Evolutionary conservation across 108 stramenopile species (phyloP).

Genomic region (Cyclotella distinguenda): DNA sequence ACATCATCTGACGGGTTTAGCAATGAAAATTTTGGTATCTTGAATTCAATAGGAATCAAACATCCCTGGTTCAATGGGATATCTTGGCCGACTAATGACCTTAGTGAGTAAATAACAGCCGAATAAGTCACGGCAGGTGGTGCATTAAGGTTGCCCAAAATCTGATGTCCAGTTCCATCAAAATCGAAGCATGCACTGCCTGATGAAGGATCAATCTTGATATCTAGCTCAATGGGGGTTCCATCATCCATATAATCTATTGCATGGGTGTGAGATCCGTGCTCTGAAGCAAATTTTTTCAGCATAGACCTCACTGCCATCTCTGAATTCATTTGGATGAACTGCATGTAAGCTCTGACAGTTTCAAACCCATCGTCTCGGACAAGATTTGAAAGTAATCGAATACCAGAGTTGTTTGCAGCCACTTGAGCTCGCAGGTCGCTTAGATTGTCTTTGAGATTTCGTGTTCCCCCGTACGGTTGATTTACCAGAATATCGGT

Average conservation of each 20-base stretch:
- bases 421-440: slow-evolving; percentile 98
- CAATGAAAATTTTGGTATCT: slow-evolving; percentile 82
- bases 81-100: slow-evolving; percentile 89
- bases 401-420: slow-evolving; percentile 94
- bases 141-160: slow-evolving; percentile 94
- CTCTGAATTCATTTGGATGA: slow-evolving; percentile 97
- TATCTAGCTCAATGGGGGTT: slow-evolving; percentile 85
- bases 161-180: slow-evolving; percentile 96
- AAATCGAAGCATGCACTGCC: slow-evolving; percentile 94
- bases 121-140: slow-evolving; percentile 98
- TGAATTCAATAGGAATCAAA: slow-evolving; percentile 90
- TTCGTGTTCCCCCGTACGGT: slow-evolving; percentile 86
- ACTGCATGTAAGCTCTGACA: slow-evolving; percentile 96
- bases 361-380: slow-evolving; percentile 84
- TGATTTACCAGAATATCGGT: slow-evolving; percentile 88
- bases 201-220: slow-evolving; percentile 82
- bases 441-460: slow-evolving; percentile 92
- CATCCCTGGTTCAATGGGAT: slow-evolving; percentile 99
- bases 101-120: slow-evolving; percentile 96
- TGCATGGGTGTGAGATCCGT: slow-evolving; percentile 66
- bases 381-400: slow-evolving; percentile 81
- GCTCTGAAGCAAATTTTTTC: slow-evolving; percentile 68
- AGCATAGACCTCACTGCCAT: slow-evolving; percentile 92
- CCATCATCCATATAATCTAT: slow-evolving; percentile 98
- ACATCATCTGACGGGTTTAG: slow-evolving; percentile 92